Base-by-base conservation (phyloP, 805 yeast genomes). In the Hanseniaspora occidentalis region DNA sequence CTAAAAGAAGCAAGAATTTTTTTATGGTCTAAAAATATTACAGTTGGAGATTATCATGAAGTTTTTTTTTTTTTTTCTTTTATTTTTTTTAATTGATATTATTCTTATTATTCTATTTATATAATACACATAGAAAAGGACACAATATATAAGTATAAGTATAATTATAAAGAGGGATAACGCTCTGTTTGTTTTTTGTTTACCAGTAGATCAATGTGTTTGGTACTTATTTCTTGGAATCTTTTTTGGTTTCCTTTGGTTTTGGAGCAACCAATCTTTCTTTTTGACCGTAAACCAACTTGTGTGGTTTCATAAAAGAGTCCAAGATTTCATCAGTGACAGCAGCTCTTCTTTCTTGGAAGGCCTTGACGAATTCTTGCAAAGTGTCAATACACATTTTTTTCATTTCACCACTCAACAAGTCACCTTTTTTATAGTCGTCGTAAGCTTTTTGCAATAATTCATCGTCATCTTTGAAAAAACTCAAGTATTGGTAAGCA, bases 391-490 rank as follows among this genome's bases (percentile, higher is more conserved):
- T 84, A 61, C 96, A 84, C 45, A 77, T 68, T 50, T 83, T 77
- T 71, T 92, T 92, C 79, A 92, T 73, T 63, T 92, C 97, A 48
- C 97, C 95, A 31, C 94, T 82, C 50, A 89, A 68, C 43, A 92
- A 60, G 45, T 82, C 86, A 46, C 98, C 98, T 38, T 67, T 62
- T 57, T 68, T 75, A 65, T 92, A 92, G 31, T 70, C 72, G 31
- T 73, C 70, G 43, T 77, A 73, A 50, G 79, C 65, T 36, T 70
- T 63, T 41, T 67, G 69, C 52, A 92, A 69, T 52, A 81, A 75
- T 31, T 67, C 88, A 57, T 92, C 97, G 58, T 89, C 97, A 49
- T 85, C 84, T 37, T 75, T 65, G 71, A 92, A 88, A 67, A 92
- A 92, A 5, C 86, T 74, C 47, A 92, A 66, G 59, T 92, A 92